These are phyloP conservation scores for Chloris gayana DNA, from an alignment of 176 grass and related monocot genomes.

Conservation along the genomic window DNA sequence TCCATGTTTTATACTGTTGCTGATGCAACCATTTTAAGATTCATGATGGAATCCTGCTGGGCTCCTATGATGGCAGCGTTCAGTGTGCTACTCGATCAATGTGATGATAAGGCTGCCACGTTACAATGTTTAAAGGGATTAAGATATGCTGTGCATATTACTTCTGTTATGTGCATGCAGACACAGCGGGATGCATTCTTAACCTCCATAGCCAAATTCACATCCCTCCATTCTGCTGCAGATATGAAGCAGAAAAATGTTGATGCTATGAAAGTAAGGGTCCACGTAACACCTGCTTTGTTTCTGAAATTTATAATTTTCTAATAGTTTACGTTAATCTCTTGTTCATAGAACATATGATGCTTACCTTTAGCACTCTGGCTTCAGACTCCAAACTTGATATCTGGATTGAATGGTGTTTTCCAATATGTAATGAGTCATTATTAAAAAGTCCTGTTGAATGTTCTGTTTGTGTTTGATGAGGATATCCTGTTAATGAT, in stretches of 20 bases:
- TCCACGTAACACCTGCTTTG: background rate
- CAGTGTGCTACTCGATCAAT: conserved; percentile 85
- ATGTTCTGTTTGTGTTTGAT: conserved; percentile 1
- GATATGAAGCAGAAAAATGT: conserved; percentile 99
- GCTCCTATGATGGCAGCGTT: conserved; percentile 99
- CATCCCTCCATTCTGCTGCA: conserved; percentile 89
- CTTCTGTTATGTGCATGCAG: conserved; percentile 94
- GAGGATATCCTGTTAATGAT: conserved; percentile 3
- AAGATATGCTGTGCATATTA: conserved; percentile 80
- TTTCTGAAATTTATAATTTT: conserved; percentile 19
- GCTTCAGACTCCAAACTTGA: background rate
- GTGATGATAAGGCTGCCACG: conserved; percentile 84
- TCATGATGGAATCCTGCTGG: conserved; percentile 99
- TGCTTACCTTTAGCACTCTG: background rate
- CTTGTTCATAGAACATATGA: conserved; percentile 6
- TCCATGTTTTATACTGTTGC: conserved; percentile 84
- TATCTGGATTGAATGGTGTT: conserved; percentile 19
- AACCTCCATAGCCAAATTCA: conserved; percentile 96
- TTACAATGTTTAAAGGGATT: conserved; percentile 92
- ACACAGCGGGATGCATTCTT: conserved; percentile 98
- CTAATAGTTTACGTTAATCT: background rate
- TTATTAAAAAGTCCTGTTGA: background rate
- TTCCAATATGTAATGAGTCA: conserved; percentile 1
- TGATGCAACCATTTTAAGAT: conserved; percentile 87
- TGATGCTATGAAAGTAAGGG: conserved; percentile 87